Conservation (phyloP, 305 asterid species). For the Solanum hybrid region DNA sequence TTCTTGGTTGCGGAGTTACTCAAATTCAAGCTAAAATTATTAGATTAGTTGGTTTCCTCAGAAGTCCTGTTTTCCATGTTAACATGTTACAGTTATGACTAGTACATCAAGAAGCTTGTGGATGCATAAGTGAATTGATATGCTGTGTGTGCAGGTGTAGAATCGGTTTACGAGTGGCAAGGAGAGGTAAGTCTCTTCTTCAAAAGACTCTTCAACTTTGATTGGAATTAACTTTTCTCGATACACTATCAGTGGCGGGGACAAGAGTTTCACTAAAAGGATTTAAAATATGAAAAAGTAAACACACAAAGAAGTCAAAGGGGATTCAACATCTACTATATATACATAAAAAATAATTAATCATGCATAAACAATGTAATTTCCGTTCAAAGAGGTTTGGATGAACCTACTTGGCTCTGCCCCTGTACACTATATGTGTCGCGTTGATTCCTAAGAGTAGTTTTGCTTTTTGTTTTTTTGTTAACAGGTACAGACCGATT, state of each 20-base stretch:
- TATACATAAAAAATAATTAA: neutral
- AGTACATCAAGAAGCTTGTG: constrained; percentile 1
- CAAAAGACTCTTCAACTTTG: neutral
- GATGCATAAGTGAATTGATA: neutral
- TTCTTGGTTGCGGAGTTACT: neutral
- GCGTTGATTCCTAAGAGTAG: neutral
- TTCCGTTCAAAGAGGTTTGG: neutral
- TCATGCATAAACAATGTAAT: neutral
- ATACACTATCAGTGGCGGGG: neutral
- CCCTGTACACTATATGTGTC: neutral
- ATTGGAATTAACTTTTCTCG: neutral
- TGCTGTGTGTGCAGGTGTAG: constrained; percentile 53
- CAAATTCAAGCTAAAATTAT: neutral
- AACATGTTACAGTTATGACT: neutral
- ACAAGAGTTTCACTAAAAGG: neutral
- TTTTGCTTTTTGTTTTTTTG: neutral
- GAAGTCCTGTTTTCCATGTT: neutral
- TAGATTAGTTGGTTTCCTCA: neutral
- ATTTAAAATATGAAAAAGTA: neutral
- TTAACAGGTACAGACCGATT: constrained; percentile 75
- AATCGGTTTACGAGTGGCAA: constrained; percentile 89
- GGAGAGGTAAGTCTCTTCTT: constrained; percentile 55
- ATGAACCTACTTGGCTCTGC: neutral
- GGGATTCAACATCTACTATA: neutral
- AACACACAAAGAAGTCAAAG: neutral